These are phyloP conservation scores for Pseudozyma sp. DNA, from an alignment of 1,284 basidiomycete genomes.

Conservation along the genomic window DNA sequence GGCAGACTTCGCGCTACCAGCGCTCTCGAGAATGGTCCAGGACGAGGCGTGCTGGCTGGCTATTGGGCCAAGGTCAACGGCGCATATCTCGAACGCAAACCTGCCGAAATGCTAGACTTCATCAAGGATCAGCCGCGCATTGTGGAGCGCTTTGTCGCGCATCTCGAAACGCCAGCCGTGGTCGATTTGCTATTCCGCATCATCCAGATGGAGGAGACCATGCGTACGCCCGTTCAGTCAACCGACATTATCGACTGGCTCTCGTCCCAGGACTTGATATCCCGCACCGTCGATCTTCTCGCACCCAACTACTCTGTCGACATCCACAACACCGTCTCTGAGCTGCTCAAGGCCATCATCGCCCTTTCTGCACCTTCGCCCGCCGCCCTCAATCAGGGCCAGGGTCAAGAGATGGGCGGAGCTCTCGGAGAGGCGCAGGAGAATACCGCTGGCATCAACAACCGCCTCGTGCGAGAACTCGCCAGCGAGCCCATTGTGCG, in stretches of 20 bases:
- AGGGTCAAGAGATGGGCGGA: constrained; percentile 65
- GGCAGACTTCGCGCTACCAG: constrained; percentile 42
- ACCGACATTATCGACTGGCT: constrained; percentile 90
- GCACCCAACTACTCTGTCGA: constrained; percentile 82
- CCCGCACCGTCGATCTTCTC: constrained; percentile 82
- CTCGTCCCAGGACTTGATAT: constrained; percentile 84
- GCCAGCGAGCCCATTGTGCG: constrained; percentile 80
- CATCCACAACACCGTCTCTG: constrained; percentile 87
- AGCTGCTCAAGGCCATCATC: constrained; percentile 93
- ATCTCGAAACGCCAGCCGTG: constrained; percentile 89
- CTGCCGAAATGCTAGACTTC: constrained; percentile 92
- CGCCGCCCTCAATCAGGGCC: constrained; percentile 70
- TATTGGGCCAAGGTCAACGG: constrained; percentile 85
- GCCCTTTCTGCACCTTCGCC: constrained; percentile 91
- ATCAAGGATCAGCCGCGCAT: constrained; percentile 85
- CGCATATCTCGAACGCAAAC: constrained; percentile 86
- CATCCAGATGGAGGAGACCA: constrained; percentile 88
- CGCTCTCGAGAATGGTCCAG: constrained; percentile 69
- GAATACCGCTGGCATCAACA: constrained; percentile 70
- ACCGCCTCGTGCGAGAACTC: constrained; percentile 89
- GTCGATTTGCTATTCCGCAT: constrained; percentile 92
- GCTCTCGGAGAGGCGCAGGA: constrained; percentile 43
- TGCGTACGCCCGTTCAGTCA: constrained; percentile 72
- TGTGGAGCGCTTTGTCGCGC: constrained; percentile 83
- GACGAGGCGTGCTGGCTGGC: constrained; percentile 71